Base-by-base conservation (phyloP, 2,329 filamentous ascomycete species). In the Remersonia thermophila region DNA sequence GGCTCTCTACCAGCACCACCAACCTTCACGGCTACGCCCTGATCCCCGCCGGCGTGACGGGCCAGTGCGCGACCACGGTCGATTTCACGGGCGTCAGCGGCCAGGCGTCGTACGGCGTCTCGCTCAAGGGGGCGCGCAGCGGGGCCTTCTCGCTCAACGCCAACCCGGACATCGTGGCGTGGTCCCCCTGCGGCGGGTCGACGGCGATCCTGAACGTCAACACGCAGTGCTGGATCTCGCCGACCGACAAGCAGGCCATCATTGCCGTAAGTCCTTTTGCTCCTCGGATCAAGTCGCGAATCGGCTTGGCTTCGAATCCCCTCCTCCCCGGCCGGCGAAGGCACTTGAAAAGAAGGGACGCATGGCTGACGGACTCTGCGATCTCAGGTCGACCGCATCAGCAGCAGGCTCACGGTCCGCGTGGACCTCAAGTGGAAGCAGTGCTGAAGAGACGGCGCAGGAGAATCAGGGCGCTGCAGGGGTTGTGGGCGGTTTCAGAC, bases 121-220 rank as follows among this genome's bases (percentile, higher is more conserved):
- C 11, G 3, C 41, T 44, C 9, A 27, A 17, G 9, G 44, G 44
- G 7, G 32, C 14, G 25, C 14, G 30, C 15, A 39, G 42, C 27
- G 44, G 44, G 5, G 29, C 37, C 8, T 46, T 46, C 26, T 27
- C 23, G 20, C 39, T 46, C 12, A 32, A 32, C 28, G 37, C 44
- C 11, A 32, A 36, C n/a, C 35, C 41, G 12, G 37, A 44, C 28
- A 13, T 41, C 13, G 34, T 30, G 4, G 14, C 20, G 30, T 46
- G 41, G 44, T 37, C 33, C 17, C 39, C 30, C 3, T 46, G 41
- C 32, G 44, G 44, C 27, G 44, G 44, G 7, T 38, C 33, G 10
- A 42, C 42, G 5, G 33, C 39, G 14, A 41, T 41, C 27, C 12
- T 41, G 28, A 41, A 41, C 20, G 27, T 41, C 35, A 41, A 41